Evolutionary conservation across 768 basidiomycete species (phyloP).

Genomic region (Tricholoma sp.): DNA sequence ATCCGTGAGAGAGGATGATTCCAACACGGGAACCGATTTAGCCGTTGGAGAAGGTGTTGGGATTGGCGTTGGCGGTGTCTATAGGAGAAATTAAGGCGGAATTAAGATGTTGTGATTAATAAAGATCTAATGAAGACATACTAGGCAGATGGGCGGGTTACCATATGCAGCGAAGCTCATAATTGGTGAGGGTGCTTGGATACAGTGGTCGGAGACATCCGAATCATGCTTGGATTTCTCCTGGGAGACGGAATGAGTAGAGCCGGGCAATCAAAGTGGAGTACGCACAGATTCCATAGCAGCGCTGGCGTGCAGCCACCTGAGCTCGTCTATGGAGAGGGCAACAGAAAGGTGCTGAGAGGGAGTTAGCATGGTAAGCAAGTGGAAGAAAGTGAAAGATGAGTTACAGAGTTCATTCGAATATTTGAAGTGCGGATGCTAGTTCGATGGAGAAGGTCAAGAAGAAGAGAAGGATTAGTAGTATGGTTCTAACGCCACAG

Average conservation of each 20-base stretch:
- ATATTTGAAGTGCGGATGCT: conserved; percentile 3
- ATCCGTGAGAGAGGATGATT: neutral
- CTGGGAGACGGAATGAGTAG: neutral
- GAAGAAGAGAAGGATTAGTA: neutral
- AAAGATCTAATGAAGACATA: neutral
- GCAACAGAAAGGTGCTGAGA: conserved; percentile 18
- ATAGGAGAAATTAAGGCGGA: neutral
- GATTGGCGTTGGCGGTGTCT: conserved; percentile 11
- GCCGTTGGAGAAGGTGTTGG: conserved; percentile 1
- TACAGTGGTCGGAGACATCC: too few relatives aligned
- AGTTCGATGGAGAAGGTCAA: neutral
- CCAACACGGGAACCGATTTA: neutral
- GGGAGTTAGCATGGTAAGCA: neutral
- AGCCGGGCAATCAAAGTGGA: too few relatives aligned
- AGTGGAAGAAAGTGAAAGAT: neutral
- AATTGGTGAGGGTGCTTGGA: too few relatives aligned
- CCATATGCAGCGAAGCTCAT: too few relatives aligned
- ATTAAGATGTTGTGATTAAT: conserved; percentile 7
- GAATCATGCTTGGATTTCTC: neutral
- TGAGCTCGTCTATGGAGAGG: conserved; percentile 41
- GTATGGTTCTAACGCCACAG: conserved; percentile 7
- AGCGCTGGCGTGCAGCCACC: conserved; percentile 42
- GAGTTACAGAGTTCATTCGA: neutral
- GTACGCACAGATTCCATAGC: conserved; percentile 10
- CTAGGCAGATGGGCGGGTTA: neutral